phyloP scores from a whole-genome alignment of 2,329 filamentous ascomycete genomes.

The Ilyonectria destructans region DNA sequence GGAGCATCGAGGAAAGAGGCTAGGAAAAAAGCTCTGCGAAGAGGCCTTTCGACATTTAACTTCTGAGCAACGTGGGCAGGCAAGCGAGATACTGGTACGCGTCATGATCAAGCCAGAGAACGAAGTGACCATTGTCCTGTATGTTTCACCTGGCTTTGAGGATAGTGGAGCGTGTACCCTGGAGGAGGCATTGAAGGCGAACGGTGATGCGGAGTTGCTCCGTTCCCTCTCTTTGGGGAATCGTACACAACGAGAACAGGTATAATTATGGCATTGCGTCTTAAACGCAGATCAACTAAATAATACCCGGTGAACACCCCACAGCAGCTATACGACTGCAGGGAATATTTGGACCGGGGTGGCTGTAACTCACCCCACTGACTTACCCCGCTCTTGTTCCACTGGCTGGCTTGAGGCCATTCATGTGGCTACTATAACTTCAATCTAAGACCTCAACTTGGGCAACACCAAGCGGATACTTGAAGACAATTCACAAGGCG shows the following conservation, averaged over 20 bases:
- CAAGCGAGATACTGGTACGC: slow-evolving; percentile 3
- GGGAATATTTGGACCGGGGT: no score
- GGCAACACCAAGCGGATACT: no score
- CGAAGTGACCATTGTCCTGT: slow-evolving; percentile 1
- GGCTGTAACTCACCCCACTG: no score
- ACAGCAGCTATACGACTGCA: no score
- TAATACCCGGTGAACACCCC: no score
- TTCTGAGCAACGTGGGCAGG: no score
- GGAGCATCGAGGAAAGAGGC: slow-evolving; percentile 4
- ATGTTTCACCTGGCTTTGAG: slow-evolving; percentile 7
- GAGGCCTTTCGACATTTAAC: slow-evolving; percentile 1
- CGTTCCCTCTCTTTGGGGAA: background rate
- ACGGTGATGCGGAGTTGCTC: slow-evolving; percentile 10
- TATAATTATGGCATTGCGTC: background rate
- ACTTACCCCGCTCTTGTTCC: no score
- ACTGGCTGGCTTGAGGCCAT: no score
- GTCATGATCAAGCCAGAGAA: slow-evolving; percentile 28
- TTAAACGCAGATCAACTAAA: background rate
- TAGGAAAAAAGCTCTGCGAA: slow-evolving; percentile 4
- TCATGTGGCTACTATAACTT: no score
- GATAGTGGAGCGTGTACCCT: slow-evolving; percentile 19
- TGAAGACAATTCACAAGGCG: no score
- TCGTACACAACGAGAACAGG: background rate
- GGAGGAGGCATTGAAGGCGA: slow-evolving; percentile 18
- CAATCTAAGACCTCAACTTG: no score